Evolutionary conservation across 441 rosid genomes (phyloP), one percentile per base, ranked within the genome.

Genomic region (Lepidium campestre): DNA sequence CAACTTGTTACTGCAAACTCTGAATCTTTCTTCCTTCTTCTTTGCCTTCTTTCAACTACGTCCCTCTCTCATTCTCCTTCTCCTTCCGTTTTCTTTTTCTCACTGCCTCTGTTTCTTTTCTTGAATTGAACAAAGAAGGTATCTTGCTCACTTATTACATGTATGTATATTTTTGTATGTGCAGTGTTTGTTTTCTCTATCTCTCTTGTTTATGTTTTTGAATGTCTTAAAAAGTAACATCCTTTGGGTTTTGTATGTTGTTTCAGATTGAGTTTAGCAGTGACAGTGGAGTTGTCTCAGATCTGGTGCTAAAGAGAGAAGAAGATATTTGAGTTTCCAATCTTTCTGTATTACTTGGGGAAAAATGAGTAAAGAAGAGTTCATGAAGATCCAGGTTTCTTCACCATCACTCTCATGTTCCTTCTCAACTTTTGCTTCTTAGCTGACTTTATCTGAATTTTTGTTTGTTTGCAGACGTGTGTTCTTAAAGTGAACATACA

Each of bases 401-500:
- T 46, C 23, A 39, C 32, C 22, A 10, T 29, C 23, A 32, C 25
- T 8, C 13, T 68, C 2, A 31, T 32, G 34, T 35, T 46, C 18
- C 8, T 74, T 42, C 34, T n/a, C n/a, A 22, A 13, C 9, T 50
- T 7, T 2, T 29, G 10, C 34, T 29, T 29, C 4, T 7, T 0
- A 29, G 31, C 41, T 61, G 34, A 41, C 31, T 57, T 41, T 15
- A 54, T 59, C 68, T 53, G 17, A 18, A 13, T 34, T 9, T 40
- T 27, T n/a, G n/a, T n/a, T 37, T 8, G 5, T 57, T 50, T 84
- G 85, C 88, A 94, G 99, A 90, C 97, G 59, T 90, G 87, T 81
- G 95, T 85, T 68, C 94, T 94, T 14, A 88, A 85, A 78, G 97
- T 94, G 79, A 88, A 91, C 80, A 94, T 94, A 48, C 96, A 91